phyloP scores from a whole-genome alignment of 2,329 filamentous ascomycete genomes.

The Furcasterigmium furcatum region DNA sequence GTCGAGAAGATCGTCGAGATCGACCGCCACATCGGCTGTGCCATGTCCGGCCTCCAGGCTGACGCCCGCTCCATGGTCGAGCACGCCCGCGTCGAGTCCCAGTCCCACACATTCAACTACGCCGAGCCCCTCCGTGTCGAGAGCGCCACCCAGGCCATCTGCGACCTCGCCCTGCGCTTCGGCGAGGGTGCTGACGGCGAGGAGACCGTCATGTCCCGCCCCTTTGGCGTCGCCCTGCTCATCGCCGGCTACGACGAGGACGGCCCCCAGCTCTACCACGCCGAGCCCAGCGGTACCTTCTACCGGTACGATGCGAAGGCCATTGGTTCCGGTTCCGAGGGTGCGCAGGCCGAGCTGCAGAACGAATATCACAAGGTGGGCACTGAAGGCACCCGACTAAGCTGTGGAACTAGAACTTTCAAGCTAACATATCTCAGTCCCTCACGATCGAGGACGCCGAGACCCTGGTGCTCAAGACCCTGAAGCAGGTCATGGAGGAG shows the following conservation, averaged over 20 bases:
- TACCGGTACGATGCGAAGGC: slow-evolving; percentile 99
- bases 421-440: slow-evolving; percentile 48
- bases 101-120: slow-evolving; percentile 98
- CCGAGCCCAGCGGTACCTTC: slow-evolving; percentile 96
- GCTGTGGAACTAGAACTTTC: neutral
- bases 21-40: slow-evolving; percentile 96
- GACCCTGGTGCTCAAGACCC: slow-evolving; percentile 90
- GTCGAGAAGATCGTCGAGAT: slow-evolving; percentile 99
- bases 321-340: slow-evolving; percentile 95
- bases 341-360: slow-evolving; percentile 95
- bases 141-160: slow-evolving; percentile 98
- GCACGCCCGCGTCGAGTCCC: slow-evolving; percentile 95
- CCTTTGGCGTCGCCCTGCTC: slow-evolving; percentile 93
- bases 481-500: slow-evolving; percentile 99
- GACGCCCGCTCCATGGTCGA: slow-evolving; percentile 98
- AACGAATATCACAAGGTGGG: slow-evolving; percentile 93
- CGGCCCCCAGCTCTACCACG: slow-evolving; percentile 94
- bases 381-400: neutral
- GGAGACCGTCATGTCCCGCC: slow-evolving; percentile 97
- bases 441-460: slow-evolving; percentile 91
- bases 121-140: slow-evolving; percentile 92
- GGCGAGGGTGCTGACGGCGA: slow-evolving; percentile 96
- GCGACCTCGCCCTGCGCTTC: slow-evolving; percentile 92
- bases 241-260: slow-evolving; percentile 98
- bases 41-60: slow-evolving; percentile 96